These are phyloP conservation scores for Plasmodium yoelii DNA, from an alignment of 169 alveolate genomes.

Conservation along the genomic window DNA sequence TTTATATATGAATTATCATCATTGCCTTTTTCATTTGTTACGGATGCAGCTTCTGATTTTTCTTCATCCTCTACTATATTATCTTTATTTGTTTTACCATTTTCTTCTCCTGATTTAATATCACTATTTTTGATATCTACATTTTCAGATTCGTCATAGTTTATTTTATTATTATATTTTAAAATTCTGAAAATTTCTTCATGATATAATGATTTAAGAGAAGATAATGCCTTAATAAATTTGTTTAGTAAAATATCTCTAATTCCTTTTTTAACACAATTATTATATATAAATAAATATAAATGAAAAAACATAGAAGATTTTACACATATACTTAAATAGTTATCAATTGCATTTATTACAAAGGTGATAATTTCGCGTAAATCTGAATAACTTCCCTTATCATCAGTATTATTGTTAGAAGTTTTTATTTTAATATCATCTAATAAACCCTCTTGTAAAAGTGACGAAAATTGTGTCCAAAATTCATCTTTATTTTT, in stretches of 20 bases:
- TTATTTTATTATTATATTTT: slow-evolving; percentile 52
- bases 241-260: slow-evolving; percentile 35
- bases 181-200: slow-evolving; percentile 70
- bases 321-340: slow-evolving; percentile 60
- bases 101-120: not conserved
- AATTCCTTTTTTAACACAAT: slow-evolving; percentile 49
- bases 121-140: no score
- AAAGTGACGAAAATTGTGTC: slow-evolving; percentile 18
- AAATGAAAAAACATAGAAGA: slow-evolving; percentile 69
- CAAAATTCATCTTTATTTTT: slow-evolving; percentile 46
- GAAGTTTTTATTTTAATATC: slow-evolving; percentile 11
- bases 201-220: slow-evolving; percentile 53
- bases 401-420: not conserved
- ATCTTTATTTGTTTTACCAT: not conserved
- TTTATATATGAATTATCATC: slow-evolving; percentile 3
- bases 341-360: slow-evolving; percentile 60
- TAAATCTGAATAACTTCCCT: slow-evolving; percentile 24
- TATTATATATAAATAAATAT: slow-evolving; percentile 41
- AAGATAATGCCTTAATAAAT: slow-evolving; percentile 36
- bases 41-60: not conserved
- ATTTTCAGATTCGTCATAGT: not conserved
- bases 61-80: not conserved
- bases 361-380: slow-evolving; percentile 37
- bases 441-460: slow-evolving; percentile 17
- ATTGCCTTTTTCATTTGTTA: not conserved